These are phyloP conservation scores for Aechmea fasciata DNA, from an alignment of 176 grass and related monocot species.

Conservation along the genomic window DNA sequence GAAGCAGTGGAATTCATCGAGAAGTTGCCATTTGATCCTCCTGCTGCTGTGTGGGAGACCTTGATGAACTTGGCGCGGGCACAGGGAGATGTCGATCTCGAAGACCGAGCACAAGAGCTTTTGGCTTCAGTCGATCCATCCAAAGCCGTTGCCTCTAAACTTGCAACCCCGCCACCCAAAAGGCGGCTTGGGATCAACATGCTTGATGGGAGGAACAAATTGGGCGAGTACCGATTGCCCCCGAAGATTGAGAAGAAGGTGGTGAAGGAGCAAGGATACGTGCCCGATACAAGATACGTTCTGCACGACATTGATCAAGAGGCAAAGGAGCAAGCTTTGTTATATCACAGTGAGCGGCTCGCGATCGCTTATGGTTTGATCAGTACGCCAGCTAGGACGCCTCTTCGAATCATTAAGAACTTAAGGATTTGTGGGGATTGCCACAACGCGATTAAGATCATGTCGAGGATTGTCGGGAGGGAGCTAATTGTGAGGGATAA, in stretches of 20 bases:
- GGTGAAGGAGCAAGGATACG: conserved; percentile 68
- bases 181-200: conserved; percentile 74
- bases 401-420: conserved; percentile 82
- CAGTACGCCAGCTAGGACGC: conserved; percentile 77
- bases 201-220: conserved; percentile 81
- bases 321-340: conserved; percentile 78
- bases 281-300: conserved; percentile 81
- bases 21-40: conserved; percentile 65
- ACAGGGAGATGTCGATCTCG: conserved; percentile 78
- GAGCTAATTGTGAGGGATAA: conserved; percentile 88
- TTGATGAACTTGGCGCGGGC: conserved; percentile 49
- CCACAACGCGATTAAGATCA: conserved; percentile 90
- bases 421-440: conserved; percentile 86
- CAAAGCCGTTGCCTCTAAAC: conserved; percentile 39
- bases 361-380: conserved; percentile 82
- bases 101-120: conserved; percentile 55
- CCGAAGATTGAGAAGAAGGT: conserved; percentile 76
- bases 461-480: conserved; percentile 80
- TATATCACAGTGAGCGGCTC: conserved; percentile 85
- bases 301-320: conserved; percentile 87
- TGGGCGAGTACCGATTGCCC: conserved; percentile 59
- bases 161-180: conserved; percentile 54
- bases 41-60: conserved; percentile 44
- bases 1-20: conserved; percentile 83
- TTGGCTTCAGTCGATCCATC: conserved; percentile 52